Evolutionary conservation across 164 flowering plant species (phyloP), one percentile per base, ranked within the genome.

Genomic region (Berberis vulgaris): DNA sequence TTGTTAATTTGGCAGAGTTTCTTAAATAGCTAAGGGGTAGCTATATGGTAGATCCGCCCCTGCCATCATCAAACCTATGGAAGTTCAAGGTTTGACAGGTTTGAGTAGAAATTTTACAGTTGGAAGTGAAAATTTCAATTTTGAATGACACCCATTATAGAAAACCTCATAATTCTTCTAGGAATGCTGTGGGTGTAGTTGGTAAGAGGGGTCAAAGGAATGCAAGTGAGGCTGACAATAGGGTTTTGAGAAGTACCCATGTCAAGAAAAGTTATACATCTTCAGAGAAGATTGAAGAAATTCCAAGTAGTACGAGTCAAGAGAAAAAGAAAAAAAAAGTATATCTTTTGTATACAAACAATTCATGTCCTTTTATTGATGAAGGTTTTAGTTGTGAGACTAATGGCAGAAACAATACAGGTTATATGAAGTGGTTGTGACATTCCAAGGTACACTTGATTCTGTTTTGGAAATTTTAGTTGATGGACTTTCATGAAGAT

Each of bases 361-460:
- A 45, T n/a, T 80, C 91, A 38, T 95, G 99, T 64, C 88, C 92
- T 2, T 85, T 81, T 58, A 86, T 95, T 49, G 99, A 95, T 70
- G 94, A 89, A 75, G 96, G 97, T 43, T 95, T 95, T 63, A 73
- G 72, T 67, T 91, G 99, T 69, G 71, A 75, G 56, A 74, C 78
- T 57, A 91, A 95, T 81, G 99, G 97, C 57, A 91, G 99, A 69
- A 49, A 65, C 54, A 88, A 94, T 65, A 76, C 62, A 65, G 83
- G 81, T 58, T 91, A 86, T 75, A 80, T 78, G 87, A 94, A 89
- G 61, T 91, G 91, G 97, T 69, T 94, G 99, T 72, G 74, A 83
- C 69, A 74, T 89, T 54, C 96, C 96, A 60, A 89, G 93, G 98
- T 90, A 76, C 42, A 54, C 59, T 46, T 13, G 67, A 41, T 43